Base-by-base conservation (phyloP, 129 eudicot species). In the Flaveria linearis region DNA sequence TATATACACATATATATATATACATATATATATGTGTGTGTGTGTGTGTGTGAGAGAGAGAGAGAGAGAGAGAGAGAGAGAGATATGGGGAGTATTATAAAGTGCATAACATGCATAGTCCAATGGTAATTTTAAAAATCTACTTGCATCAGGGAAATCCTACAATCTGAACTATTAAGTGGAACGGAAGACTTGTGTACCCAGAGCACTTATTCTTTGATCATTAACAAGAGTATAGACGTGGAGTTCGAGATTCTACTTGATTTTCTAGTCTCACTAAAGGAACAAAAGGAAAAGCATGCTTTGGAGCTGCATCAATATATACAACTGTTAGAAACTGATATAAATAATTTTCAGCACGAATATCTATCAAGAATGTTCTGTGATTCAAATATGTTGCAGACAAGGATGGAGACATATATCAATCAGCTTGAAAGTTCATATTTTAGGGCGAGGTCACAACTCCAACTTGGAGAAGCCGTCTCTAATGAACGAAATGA, bases 371-470 rank as follows among this genome's bases (percentile, higher is more conserved):
- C 41, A 36, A 36, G 41, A 36, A 36, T 36, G 7, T 36, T 36
- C 41, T 36, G 5, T 45, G 62, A 22, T 7, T 18, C 75, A 26
- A 75, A 85, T 46, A 46, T 26, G 51, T 28, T 68, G 22, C 65
- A 58, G 65, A 36, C 41, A 36, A 36, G 41, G 41, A 36, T 36
- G 41, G 41, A 36, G 7, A 36, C 41, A 36, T 5, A 36, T 36
- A 36, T 36, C 41, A 73, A 60, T 56, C 84, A 86, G 47, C 93
- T 90, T 20, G 93, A 86, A 84, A 80, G 72, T 64, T 86, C 90
- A 53, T 90, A 90, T 78, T 90, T 82, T 43, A 69, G 76, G 7
- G 52, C 60, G 72, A 73, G 88, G 83, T 78, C 93, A 26, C 53
- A 74, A 20, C 30, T 71, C 9, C 82, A 64, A 23, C 60, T 22